Base-by-base conservation (phyloP, 495 filamentous ascomycete species). In the Lentithecium fluviatile region DNA sequence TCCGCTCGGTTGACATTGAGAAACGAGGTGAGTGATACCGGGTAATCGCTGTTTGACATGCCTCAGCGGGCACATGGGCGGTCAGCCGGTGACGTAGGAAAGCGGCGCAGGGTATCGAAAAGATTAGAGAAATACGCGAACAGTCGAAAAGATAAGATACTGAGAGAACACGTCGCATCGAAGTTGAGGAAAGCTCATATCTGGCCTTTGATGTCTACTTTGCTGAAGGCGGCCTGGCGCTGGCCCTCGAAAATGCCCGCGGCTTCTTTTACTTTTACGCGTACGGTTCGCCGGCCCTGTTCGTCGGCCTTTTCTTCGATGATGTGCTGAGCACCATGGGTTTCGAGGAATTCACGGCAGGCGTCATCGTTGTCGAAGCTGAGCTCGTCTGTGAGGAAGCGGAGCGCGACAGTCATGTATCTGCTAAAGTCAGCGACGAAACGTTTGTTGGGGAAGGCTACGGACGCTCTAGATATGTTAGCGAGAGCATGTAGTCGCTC, bases 161-260 rank as follows among this genome's bases (percentile, higher is more conserved):
- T 21, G 8, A 24, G 6, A 37, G 7, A 52, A 52, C 8, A 15
- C 6, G 23, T 34, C n/a, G 29, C 13, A 15, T 52, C 48, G 25
- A 20, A 29, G 1, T 13, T 6, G 17, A 6, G 25, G 21, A 4
- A 20, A 24, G 47, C 21, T 64, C 37, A 65, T 52, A 65, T 69
- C 48, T 97, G 93, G 68, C 94, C 93, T 77, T 97, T 97, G 76
- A 96, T 94, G 75, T 97, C 93, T 78, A 97, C 86, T 69, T 86
- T 85, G 66, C 82, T 79, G 74, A 95, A 91, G 50, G 93, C 91
- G 58, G 80, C 78, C 37, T 74, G 70, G 66, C 85, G 88, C 43
- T 87, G 81, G 42, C 71, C 68, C 70, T 96, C 91, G 76, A 97
- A 96, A 7, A 63, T 1, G 25, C 17, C 17, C 8, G 49, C 34